These are phyloP conservation scores for Rosa multiflora DNA, from an alignment of 306 rosid genomes.

Conservation along the genomic window DNA sequence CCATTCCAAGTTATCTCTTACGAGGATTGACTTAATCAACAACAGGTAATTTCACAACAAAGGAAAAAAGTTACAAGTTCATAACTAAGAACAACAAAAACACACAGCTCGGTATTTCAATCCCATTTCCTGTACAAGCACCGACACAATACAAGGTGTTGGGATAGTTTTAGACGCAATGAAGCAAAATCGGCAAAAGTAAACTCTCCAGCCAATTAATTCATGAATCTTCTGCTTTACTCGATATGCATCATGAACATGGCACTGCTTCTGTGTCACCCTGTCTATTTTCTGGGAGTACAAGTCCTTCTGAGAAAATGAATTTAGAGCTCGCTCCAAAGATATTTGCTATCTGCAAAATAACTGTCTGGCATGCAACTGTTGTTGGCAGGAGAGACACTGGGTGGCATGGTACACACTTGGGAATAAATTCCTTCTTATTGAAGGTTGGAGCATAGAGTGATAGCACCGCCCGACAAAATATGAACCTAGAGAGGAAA, in stretches of 20 bases:
- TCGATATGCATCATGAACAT: conserved; percentile 21
- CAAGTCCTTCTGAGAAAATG: conserved; percentile 45
- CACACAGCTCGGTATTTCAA: background rate
- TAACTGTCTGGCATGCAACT: conserved; percentile 39
- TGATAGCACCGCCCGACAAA: conserved; percentile 63
- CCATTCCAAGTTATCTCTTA: background rate
- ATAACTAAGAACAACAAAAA: background rate
- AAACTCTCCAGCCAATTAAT: background rate
- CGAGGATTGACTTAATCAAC: background rate
- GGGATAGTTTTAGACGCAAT: background rate
- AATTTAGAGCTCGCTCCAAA: conserved; percentile 63
- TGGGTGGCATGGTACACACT: conserved; percentile 72
- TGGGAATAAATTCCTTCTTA: conserved; percentile 62
- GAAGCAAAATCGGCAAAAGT: background rate
- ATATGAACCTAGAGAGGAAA: conserved; percentile 63
- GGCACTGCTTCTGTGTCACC: conserved; percentile 19
- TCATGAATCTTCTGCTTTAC: background rate
- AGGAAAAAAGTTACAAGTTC: background rate
- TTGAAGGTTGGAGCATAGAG: conserved; percentile 55
- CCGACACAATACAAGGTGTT: background rate
- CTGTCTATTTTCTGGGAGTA: conserved; percentile 36
- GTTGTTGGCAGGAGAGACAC: conserved; percentile 36
- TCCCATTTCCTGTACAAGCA: conserved; percentile 2
- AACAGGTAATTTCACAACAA: background rate
- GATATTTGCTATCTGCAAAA: conserved; percentile 53